Conservation (phyloP, 768 basidiomycete species). For the Tremella mesenterica region DNA sequence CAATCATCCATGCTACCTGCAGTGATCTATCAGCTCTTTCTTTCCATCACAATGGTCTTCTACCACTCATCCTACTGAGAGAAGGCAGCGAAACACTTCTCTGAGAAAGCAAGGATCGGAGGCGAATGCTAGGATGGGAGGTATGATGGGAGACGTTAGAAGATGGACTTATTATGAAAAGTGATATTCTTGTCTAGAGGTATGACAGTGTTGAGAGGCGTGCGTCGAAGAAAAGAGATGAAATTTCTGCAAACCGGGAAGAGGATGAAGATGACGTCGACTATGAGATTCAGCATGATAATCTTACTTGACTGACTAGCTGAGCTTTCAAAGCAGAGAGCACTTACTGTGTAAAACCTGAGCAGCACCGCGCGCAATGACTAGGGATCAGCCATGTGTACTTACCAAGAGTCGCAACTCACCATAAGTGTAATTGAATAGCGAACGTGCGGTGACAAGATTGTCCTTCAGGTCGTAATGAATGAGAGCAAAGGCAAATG, state of each 20-base stretch:
- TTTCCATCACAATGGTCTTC: no score
- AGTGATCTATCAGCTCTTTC: slow-evolving; percentile 50
- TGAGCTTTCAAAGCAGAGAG: no score
- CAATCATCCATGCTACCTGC: slow-evolving; percentile 82
- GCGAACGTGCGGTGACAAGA: slow-evolving; percentile 55
- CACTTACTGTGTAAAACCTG: slow-evolving; percentile 63
- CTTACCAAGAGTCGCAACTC: slow-evolving; percentile 28
- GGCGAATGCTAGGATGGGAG: no score
- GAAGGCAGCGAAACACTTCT: no score
- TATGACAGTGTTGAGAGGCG: slow-evolving; percentile 52
- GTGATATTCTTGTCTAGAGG: slow-evolving; percentile 82
- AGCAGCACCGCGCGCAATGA: slow-evolving; percentile 77
- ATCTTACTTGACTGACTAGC: background rate
- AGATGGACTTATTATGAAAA: slow-evolving; percentile 49
- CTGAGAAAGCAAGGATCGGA: no score
- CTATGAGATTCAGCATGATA: slow-evolving; percentile 16
- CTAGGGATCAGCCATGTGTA: slow-evolving; percentile 46
- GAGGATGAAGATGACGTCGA: slow-evolving; percentile 87
- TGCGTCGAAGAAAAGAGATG: slow-evolving; percentile 76
- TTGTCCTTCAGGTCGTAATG: slow-evolving; percentile 53
- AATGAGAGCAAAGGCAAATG: slow-evolving; percentile 63
- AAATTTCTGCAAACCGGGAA: slow-evolving; percentile 93
- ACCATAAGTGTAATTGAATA: slow-evolving; percentile 74
- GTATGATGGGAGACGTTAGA: background rate
- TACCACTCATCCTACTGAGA: background rate